Base-by-base conservation (phyloP, 768 basidiomycete genomes). In the Solioccasus polychromus region DNA sequence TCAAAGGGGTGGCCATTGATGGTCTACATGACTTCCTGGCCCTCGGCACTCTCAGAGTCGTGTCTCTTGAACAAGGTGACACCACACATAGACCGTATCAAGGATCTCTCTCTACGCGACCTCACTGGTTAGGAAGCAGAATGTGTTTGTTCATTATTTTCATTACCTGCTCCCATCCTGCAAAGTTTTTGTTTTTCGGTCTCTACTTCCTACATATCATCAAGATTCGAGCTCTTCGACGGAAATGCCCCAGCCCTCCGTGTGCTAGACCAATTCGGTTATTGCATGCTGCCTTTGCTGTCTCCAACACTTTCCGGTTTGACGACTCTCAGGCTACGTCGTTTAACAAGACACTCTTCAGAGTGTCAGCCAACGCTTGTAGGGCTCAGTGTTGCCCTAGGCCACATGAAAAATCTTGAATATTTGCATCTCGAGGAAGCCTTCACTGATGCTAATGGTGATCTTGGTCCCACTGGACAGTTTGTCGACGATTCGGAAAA, bases 251-350 rank as follows among this genome's bases (percentile, higher is more conserved):
- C 69, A 11, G 57, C 57, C 25, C 61, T 77, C 20, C 64, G 65
- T 38, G 54, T 51, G 18, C 50, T 77, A n/a, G 64, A 71, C 44
- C 52, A n/a, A n/a, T n/a, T n/a, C n/a, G n/a, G n/a, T n/a, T n/a
- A n/a, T n/a, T n/a, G n/a, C n/a, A n/a, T n/a, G n/a, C n/a, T 74
- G 38, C 52, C 62, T 4, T 70, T 72, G 70, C 54, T 65, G n/a
- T 71, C 68, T 1, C 50, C 63, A 1, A 47, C 71, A 12, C 54
- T 76, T 20, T 44, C 43, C 31, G 61, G 61, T 40, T 64, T 77
- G 8, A 67, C 64, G 15, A 57, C 63, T 39, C 61, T 77, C 23
- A 66, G 62, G 34, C 51, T 76, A 8, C 54, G n/a, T n/a, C n/a
- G n/a, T n/a, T n/a, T n/a, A n/a, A n/a, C n/a, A n/a, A n/a, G n/a